Conservation (phyloP, 73 alveolate species). For the Tetrahymena thermophila region DNA sequence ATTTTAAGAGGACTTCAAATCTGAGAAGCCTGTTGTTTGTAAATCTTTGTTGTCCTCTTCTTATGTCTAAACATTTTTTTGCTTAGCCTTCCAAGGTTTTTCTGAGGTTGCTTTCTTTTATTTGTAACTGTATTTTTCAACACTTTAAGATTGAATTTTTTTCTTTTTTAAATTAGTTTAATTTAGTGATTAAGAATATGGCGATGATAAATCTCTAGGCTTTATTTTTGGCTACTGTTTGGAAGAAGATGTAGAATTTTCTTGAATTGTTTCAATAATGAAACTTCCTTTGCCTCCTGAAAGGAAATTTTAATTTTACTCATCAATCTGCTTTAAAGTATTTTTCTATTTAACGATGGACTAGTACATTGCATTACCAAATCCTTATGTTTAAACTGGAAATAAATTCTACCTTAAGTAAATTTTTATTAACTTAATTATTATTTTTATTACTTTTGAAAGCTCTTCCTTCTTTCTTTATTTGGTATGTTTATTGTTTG, state of each 20-base stretch:
- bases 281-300: background rate
- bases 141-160: background rate
- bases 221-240: background rate
- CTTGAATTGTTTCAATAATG: background rate
- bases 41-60: conserved; percentile 2
- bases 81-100: background rate
- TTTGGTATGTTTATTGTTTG: background rate
- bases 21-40: background rate
- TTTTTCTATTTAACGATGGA: background rate
- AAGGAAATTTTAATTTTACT: background rate
- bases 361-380: background rate
- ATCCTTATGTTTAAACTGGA: background rate
- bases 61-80: background rate
- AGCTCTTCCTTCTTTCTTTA: background rate
- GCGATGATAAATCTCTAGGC: background rate
- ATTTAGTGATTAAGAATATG: background rate
- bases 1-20: background rate
- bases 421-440: background rate
- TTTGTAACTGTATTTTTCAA: background rate
- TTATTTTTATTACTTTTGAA: background rate
- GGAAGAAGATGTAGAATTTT: background rate
- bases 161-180: background rate
- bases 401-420: background rate
- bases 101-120: background rate
- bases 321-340: background rate